Evolutionary conservation across 2,329 filamentous ascomycete species (phyloP).

Genomic region (Aspergillus carbonarius): DNA sequence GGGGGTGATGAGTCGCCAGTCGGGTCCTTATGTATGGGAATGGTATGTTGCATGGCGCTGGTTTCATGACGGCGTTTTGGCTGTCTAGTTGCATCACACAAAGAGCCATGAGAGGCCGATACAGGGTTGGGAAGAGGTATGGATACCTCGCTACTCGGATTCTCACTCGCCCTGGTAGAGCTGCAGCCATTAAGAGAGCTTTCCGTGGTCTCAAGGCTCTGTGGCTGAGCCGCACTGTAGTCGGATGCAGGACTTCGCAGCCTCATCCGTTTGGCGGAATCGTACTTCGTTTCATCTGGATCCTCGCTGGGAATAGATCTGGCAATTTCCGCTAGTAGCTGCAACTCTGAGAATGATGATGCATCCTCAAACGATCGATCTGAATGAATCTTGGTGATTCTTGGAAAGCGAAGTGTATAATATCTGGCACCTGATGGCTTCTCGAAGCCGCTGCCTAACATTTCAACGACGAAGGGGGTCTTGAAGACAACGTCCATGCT

Average conservation of each 20-base stretch:
- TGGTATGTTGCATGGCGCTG: neutral
- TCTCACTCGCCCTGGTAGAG: neutral
- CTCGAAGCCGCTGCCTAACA: slow-evolving; percentile 77
- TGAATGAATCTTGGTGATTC: slow-evolving; percentile 72
- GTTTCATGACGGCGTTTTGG: neutral
- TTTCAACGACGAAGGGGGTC: slow-evolving; percentile 72
- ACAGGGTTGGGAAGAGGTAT: too few relatives aligned
- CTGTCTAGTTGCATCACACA: neutral
- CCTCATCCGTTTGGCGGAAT: slow-evolving; percentile 64
- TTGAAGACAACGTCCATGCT: slow-evolving; percentile 57
- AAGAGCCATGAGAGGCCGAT: neutral
- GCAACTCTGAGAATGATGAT: slow-evolving; percentile 68
- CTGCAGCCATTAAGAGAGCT: slow-evolving; percentile 14
- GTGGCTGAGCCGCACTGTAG: slow-evolving; percentile 21
- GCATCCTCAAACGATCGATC: slow-evolving; percentile 71
- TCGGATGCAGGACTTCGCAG: slow-evolving; percentile 43
- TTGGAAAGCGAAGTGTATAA: slow-evolving; percentile 74
- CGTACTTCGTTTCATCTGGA: slow-evolving; percentile 60
- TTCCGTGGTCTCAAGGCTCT: slow-evolving; percentile 22
- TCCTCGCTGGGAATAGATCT: slow-evolving; percentile 51
- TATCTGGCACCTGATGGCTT: slow-evolving; percentile 67
- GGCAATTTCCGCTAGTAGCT: slow-evolving; percentile 62
- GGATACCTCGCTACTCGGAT: neutral
- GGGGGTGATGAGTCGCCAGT: neutral
- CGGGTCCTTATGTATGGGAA: slow-evolving; percentile 25